These are phyloP conservation scores for Talaromyces sp. DNA, from an alignment of 2,329 filamentous ascomycete species.

Conservation along the genomic window DNA sequence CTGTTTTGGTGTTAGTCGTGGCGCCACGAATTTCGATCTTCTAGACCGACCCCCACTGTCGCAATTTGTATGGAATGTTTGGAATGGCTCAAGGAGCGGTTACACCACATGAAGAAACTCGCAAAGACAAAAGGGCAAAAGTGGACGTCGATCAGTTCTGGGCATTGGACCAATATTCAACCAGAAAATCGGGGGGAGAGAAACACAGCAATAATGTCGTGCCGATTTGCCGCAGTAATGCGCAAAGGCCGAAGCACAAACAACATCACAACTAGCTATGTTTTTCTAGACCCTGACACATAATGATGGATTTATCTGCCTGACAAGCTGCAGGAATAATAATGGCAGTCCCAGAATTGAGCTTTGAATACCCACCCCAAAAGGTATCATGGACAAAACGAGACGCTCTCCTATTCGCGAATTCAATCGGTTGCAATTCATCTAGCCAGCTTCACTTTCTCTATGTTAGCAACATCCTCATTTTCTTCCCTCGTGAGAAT, in stretches of 20 bases:
- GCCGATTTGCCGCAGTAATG: too few species aligned
- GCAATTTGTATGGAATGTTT: background rate
- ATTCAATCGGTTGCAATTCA: constrained; percentile 33
- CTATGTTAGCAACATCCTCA: constrained; percentile 19
- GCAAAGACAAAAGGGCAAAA: background rate
- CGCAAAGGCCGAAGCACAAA: too few species aligned
- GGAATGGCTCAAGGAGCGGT: background rate
- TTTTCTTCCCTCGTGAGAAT: too few species aligned
- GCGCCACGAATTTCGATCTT: background rate
- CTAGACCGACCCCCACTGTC: background rate
- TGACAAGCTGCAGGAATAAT: too few species aligned
- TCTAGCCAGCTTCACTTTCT: constrained; percentile 41
- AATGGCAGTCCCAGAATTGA: too few species aligned
- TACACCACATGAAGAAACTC: background rate
- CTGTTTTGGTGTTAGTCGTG: background rate
- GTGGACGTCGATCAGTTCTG: background rate
- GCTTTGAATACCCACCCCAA: constrained; percentile 29
- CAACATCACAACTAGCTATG: too few species aligned
- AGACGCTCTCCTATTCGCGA: constrained; percentile 42
- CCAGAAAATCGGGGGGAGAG: too few species aligned
- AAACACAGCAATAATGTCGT: too few species aligned
- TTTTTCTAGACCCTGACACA: too few species aligned
- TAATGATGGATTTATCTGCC: too few species aligned
- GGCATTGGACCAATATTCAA: background rate
- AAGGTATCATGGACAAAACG: constrained; percentile 42